phyloP scores from a whole-genome alignment of 2,329 filamentous ascomycete species.

The Myriosclerotinia scirpicola region DNA sequence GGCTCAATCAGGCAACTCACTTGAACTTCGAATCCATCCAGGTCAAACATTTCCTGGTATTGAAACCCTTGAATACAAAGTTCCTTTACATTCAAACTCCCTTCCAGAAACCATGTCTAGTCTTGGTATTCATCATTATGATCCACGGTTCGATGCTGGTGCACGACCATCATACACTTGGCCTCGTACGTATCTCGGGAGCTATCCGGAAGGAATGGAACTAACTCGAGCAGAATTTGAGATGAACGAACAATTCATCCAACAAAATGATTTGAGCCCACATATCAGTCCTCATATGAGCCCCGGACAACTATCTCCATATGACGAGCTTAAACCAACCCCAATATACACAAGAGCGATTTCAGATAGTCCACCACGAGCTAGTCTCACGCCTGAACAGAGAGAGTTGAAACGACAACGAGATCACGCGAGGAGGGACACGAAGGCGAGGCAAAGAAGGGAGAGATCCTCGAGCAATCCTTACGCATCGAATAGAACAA shows the following conservation, averaged over 20 bases:
- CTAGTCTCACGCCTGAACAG: constrained; percentile 57
- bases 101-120: constrained; percentile 32
- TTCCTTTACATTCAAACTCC: constrained; percentile 26
- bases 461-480: constrained; percentile 41
- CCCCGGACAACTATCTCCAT: constrained; percentile 35
- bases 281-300: constrained; percentile 33
- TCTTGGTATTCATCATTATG: constrained; percentile 40
- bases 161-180: constrained; percentile 39
- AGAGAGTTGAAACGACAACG: constrained; percentile 61
- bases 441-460: constrained; percentile 55
- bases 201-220: constrained; percentile 1
- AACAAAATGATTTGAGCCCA: constrained; percentile 29
- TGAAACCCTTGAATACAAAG: constrained; percentile 25
- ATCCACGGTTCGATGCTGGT: constrained; percentile 37
- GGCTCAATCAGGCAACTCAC: constrained; percentile 32
- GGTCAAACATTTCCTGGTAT: constrained; percentile 30
- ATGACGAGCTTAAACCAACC: constrained; percentile 39
- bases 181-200: constrained; percentile 37
- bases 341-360: constrained; percentile 40
- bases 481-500: constrained; percentile 37
- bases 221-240: constrained; percentile 38
- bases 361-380: constrained; percentile 58
- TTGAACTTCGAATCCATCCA: constrained; percentile 36
- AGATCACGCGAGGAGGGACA: constrained; percentile 58
- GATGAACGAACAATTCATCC: constrained; percentile 38